Conservation (phyloP, 805 yeast genomes). For the Brettanomyces custersianus region DNA sequence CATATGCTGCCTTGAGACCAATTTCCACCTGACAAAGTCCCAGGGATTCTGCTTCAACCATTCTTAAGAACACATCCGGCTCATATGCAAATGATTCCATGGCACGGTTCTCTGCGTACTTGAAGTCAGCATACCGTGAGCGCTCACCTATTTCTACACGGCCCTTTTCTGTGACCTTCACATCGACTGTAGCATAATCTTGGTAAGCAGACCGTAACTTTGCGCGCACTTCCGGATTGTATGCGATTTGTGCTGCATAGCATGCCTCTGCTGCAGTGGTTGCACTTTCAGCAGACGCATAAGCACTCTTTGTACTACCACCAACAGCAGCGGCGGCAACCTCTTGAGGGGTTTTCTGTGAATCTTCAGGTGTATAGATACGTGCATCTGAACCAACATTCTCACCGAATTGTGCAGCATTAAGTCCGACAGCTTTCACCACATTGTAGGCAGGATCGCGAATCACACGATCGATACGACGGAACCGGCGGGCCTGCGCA, state of each 20-base stretch:
- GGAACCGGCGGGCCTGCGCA: constrained; percentile 37
- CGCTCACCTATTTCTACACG: constrained; percentile 65
- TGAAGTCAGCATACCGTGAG: constrained; percentile 80
- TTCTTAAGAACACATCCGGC: constrained; percentile 80
- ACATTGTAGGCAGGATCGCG: constrained; percentile 55
- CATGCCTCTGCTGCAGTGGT: constrained; percentile 20
- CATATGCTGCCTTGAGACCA: constrained; percentile 37
- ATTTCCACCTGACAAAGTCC: constrained; percentile 66
- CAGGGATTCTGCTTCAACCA: constrained; percentile 82
- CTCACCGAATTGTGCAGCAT: constrained; percentile 76
- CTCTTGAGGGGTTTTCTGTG: constrained; percentile 43
- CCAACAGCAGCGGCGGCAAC: constrained; percentile 34
- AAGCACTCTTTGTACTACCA: constrained; percentile 31
- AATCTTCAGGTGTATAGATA: constrained; percentile 66
- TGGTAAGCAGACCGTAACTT: constrained; percentile 57
- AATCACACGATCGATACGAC: constrained; percentile 59
- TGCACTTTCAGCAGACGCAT: neutral
- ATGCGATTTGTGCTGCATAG: constrained; percentile 70
- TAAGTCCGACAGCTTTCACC: constrained; percentile 63
- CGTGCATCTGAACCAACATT: constrained; percentile 62
- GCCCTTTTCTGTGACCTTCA: constrained; percentile 79
- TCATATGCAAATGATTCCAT: constrained; percentile 62
- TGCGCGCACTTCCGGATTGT: constrained; percentile 72
- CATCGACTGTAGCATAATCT: constrained; percentile 58
- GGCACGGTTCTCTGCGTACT: constrained; percentile 78